These are phyloP conservation scores for Chondrus crispus DNA, from an alignment of 23 red algal species.

Conservation along the genomic window DNA sequence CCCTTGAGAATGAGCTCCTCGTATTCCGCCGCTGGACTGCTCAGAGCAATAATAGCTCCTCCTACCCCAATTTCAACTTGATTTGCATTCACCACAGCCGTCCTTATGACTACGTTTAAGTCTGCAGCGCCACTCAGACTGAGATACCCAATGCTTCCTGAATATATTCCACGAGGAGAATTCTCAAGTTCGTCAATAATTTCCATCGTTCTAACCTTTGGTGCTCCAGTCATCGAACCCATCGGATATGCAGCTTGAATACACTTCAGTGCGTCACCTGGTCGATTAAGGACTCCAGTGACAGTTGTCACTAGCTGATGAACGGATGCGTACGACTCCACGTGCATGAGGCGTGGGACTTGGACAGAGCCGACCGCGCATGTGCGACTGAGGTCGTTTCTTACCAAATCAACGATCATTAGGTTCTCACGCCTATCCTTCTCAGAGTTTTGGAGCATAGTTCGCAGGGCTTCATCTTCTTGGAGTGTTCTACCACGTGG, in stretches of 20 bases:
- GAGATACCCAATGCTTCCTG: slow-evolving; percentile 92
- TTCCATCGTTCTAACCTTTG: slow-evolving; percentile 90
- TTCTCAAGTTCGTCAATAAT: slow-evolving; percentile 85
- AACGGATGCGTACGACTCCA: slow-evolving; percentile 91
- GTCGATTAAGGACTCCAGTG: slow-evolving; percentile 59
- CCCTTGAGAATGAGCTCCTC: slow-evolving; percentile 92
- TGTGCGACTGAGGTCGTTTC: slow-evolving; percentile 90
- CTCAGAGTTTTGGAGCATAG: slow-evolving; percentile 29
- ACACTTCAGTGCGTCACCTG: slow-evolving; percentile 71
- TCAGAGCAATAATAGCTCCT: slow-evolving; percentile 84
- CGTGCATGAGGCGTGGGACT: slow-evolving; percentile 84
- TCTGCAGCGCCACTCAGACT: slow-evolving; percentile 72
- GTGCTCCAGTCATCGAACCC: slow-evolving; percentile 99
- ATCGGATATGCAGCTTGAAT: slow-evolving; percentile 88
- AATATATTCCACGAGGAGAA: slow-evolving; percentile 81
- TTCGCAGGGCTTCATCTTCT: slow-evolving; percentile 65
- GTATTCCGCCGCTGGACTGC: slow-evolving; percentile 77
- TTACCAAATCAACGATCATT: slow-evolving; percentile 98
- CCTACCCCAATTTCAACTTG: slow-evolving; percentile 78
- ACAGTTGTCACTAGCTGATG: slow-evolving; percentile 96
- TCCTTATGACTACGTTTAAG: slow-evolving; percentile 96
- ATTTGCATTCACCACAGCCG: slow-evolving; percentile 57
- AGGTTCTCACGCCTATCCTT: slow-evolving; percentile 98
- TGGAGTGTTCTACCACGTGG: slow-evolving; percentile 37
- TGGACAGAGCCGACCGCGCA: slow-evolving; percentile 76